Evolutionary conservation across 305 asterid genomes (phyloP), one percentile per base, ranked within the genome.

Genomic region (Fraxinus xanthoxyloides): DNA sequence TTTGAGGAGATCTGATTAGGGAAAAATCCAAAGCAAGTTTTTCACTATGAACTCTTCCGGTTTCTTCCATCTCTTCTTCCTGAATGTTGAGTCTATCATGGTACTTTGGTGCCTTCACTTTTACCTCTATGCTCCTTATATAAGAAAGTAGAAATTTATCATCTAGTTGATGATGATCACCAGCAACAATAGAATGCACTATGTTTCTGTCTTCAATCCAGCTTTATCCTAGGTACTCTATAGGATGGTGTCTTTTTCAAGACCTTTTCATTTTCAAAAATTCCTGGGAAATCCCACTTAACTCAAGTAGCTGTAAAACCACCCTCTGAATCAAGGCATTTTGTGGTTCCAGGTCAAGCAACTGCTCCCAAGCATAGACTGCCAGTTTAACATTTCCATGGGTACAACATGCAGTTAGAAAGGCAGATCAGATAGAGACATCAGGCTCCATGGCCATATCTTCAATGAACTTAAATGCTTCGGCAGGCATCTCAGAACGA

Each of bases 331-430:
- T 76, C 80, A 77, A 72, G 26, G 77, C 84, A 82, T 86, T 92
- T 77, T 87, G 92, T 12, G 95, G 97, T 81, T 92, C 97, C 17
- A 93, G 88, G 79, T 89, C 88, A 79, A 92, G 92, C 88, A 93
- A 73, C 77, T 54, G 87, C 81, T 93, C 95, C 83, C 89, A 91
- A 26, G 97, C 93, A 75, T 88, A 89, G 80, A 93, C 84, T 46
- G 97, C 94, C 85, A 92, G 74, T 78, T 80, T 87, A 77, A 87
- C 87, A 75, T 92, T 87, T 80, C 95, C 93, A 75, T 89, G 89
- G 81, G 86, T 84, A 54, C 91, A 86, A 86, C 92, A 90, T 32
- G 92, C 94, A 80, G 93, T 89, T 31, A 94, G 82, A 13, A 93
- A 85, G n/a, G 93, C 90, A 24, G 85, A 85, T 95, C 97, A 92